Conservation (phyloP, 2,329 filamentous ascomycete species). For the Phoma sp. region DNA sequence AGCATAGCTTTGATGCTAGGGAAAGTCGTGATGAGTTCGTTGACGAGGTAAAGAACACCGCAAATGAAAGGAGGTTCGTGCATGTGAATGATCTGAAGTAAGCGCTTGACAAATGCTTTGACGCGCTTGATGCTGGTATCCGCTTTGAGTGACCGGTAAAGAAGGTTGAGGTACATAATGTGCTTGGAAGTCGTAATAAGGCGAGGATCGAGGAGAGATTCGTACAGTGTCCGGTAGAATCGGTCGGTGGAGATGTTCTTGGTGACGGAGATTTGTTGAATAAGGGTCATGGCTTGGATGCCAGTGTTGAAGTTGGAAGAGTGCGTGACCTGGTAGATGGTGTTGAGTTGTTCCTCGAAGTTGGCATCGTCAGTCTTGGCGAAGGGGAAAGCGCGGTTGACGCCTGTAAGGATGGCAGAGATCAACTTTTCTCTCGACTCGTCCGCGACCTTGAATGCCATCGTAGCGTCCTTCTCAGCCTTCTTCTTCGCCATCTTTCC, state of each 20-base stretch:
- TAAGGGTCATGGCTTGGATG: conserved; percentile 91
- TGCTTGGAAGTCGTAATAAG: conserved; percentile 92
- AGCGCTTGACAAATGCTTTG: conserved; percentile 93
- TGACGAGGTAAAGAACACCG: conserved; percentile 87
- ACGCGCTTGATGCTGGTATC: conserved; percentile 91
- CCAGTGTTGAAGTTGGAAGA: conserved; percentile 99
- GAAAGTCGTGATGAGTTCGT: conserved; percentile 80
- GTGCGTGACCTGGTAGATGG: conserved; percentile 93
- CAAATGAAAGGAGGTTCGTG: conserved; percentile 94
- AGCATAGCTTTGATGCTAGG: conserved; percentile 80
- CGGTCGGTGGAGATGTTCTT: conserved; percentile 85
- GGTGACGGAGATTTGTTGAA: conserved; percentile 85
- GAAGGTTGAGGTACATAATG: conserved; percentile 88
- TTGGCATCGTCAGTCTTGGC: conserved; percentile 79
- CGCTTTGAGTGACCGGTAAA: conserved; percentile 86
- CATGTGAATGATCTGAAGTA: conserved; percentile 84
- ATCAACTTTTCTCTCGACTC: conserved; percentile 90
- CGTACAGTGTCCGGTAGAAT: conserved; percentile 95
- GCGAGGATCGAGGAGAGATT: conserved; percentile 89
- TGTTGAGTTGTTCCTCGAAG: conserved; percentile 91
- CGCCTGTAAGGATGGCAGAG: conserved; percentile 88
- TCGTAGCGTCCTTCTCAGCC: conserved; percentile 52
- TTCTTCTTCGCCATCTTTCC: conserved; percentile 62
- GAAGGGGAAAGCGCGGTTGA: conserved; percentile 96
- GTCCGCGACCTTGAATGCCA: conserved; percentile 55